Evolutionary conservation across 495 filamentous ascomycete genomes (phyloP), one percentile per base, ranked within the genome.

Genomic region (Wilcoxina mikolae): DNA sequence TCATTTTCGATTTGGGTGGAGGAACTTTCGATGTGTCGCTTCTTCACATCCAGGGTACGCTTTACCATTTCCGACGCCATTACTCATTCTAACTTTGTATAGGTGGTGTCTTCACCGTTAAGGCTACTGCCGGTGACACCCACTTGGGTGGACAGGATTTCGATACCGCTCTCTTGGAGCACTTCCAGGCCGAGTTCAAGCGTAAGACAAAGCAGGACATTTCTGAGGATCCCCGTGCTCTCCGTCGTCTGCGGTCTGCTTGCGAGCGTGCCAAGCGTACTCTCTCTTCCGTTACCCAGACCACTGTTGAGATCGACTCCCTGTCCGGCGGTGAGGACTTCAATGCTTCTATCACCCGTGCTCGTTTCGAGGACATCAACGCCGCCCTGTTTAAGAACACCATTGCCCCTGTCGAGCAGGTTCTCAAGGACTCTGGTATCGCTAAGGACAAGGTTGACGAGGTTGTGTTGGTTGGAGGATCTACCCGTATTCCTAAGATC

Each of bases 1-100:
- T 98, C 60, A 96, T 98, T 75, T 98, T 95, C 78, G 91, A 98
- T 78, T 76, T 98, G 56, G 93, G 91, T 78, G 91, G 93, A 79
- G 91, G 91, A 78, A 96, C 93, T 69, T 98, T 96, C 74, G 91
- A 96, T 94, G 93, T 98, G 17, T 95, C 90, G 49, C 87, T 96
- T 51, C 78, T 96, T 51, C 94, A 90, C 72, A 96, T 96, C 68
- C 88, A 96, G 74, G 90, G 94, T 66, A 57, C 49, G 4, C 26
- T 4, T 24, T 11, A 11, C 2, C n/a, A 18, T 11, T 46, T 46
- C 15, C n/a, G 20, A 48, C 12, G 28, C 12, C 20, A 17, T 48
- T 26, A 11, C 11, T 33, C 15, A 15, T 20, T 17, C 49, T 24
- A 15, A 38, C 26, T 20, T 9, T 38, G 12, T 24, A 26, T 41